Evolutionary conservation across 2,329 filamentous ascomycete species (phyloP).

Genomic region (Penicillium sp.): DNA sequence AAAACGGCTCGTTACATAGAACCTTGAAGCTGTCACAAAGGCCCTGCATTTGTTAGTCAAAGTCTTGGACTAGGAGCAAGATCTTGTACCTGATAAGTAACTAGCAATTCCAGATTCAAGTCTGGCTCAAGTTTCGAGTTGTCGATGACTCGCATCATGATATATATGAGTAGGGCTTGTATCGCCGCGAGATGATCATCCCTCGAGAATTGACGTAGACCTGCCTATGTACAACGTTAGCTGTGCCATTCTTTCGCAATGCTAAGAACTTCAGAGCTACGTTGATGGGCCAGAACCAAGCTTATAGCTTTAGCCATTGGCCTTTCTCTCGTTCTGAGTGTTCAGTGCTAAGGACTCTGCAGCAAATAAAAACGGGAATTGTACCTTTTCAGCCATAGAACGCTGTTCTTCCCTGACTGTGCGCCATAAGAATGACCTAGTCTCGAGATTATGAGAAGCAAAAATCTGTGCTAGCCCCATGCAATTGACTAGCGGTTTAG

Average conservation of each 20-base stretch:
- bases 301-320: background rate
- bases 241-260: background rate
- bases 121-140: background rate
- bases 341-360: background rate
- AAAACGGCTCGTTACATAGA: conserved; percentile 7
- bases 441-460: conserved; percentile 3
- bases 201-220: background rate
- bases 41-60: background rate
- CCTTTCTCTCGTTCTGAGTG: background rate
- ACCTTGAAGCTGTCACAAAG: conserved; percentile 3
- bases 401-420: background rate
- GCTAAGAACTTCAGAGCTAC: background rate
- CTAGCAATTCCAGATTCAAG: background rate
- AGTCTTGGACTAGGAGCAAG: background rate
- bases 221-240: background rate
- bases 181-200: background rate
- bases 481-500: conserved; percentile 1
- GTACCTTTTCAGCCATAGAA: background rate
- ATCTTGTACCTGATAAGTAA: background rate
- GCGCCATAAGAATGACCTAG: background rate
- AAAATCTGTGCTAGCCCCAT: conserved; percentile 8
- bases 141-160: conserved; percentile 6
- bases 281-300: background rate
- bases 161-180: conserved; percentile 8
- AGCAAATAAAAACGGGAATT: background rate